These are phyloP conservation scores for Claviceps quebecensis DNA, from an alignment of 2,329 filamentous ascomycete species.

Conservation along the genomic window DNA sequence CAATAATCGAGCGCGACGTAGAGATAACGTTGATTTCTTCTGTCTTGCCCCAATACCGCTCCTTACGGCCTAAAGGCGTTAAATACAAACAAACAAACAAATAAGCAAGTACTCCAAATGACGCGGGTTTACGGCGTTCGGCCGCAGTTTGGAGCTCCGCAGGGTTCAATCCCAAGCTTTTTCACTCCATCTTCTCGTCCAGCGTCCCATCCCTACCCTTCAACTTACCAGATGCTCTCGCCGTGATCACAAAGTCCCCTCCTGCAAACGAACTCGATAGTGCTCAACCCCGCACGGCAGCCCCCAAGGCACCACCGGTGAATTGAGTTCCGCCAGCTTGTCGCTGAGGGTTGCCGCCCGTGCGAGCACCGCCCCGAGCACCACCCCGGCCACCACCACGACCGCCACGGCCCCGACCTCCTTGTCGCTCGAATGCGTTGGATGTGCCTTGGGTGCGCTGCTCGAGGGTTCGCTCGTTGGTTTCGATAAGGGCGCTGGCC, in stretches of 20 bases:
- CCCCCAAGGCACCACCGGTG: conserved; percentile 66
- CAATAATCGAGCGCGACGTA: background rate
- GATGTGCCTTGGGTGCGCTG: conserved; percentile 91
- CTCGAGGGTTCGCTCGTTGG: conserved; percentile 93
- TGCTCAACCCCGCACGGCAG: conserved; percentile 44
- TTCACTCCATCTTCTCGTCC: background rate
- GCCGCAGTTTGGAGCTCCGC: too few species aligned
- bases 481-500: conserved; percentile 88
- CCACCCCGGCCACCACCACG: conserved; percentile 46
- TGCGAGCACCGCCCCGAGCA: conserved; percentile 46
- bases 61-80: too few species aligned
- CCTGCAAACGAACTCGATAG: too few species aligned
- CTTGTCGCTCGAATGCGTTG: conserved; percentile 89
- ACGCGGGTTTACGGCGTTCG: too few species aligned
- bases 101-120: too few species aligned
- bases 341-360: conserved; percentile 45
- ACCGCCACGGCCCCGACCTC: conserved; percentile 59
- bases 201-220: too few species aligned
- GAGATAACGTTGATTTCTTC: too few species aligned
- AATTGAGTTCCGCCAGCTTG: conserved; percentile 65
- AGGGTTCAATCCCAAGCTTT: background rate
- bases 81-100: too few species aligned
- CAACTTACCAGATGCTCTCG: background rate
- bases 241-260: background rate
- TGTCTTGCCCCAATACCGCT: too few species aligned